phyloP scores from a whole-genome alignment of 495 filamentous ascomycete genomes.

The Penicillium simplicissimum region DNA sequence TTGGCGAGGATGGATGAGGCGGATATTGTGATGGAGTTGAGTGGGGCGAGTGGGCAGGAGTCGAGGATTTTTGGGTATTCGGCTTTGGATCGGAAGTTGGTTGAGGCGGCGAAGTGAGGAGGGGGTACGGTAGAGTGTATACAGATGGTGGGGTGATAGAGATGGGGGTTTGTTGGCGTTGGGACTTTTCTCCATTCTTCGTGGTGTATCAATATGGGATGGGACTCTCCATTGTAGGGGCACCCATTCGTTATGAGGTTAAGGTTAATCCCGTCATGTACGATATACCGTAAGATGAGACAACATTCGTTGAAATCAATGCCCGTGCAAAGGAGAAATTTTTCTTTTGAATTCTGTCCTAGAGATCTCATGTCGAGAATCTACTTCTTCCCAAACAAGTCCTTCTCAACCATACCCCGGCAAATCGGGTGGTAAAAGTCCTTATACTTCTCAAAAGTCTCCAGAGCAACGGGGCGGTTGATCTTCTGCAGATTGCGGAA shows the following conservation, averaged over 20 bases:
- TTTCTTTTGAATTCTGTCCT: not conserved
- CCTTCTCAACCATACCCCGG: constrained; percentile 77
- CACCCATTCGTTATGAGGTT: constrained; percentile 3
- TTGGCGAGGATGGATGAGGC: constrained; percentile 66
- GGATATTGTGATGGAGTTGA: constrained; percentile 43
- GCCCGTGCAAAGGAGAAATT: not conserved
- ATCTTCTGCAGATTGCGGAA: constrained; percentile 69
- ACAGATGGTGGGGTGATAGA: not conserved
- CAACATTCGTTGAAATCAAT: constrained; percentile 1
- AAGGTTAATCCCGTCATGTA: constrained; percentile 19
- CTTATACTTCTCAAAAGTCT: constrained; percentile 82
- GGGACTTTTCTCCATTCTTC: not conserved
- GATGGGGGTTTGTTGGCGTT: not conserved
- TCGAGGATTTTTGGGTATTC: constrained; percentile 40
- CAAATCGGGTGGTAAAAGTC: constrained; percentile 98
- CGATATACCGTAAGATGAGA: constrained; percentile 18
- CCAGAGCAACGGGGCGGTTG: constrained; percentile 70
- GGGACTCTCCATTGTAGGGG: not conserved
- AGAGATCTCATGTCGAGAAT: constrained; percentile 1
- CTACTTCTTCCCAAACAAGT: constrained; percentile 58
- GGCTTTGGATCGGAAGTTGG: constrained; percentile 37
- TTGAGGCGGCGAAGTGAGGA: constrained; percentile 28
- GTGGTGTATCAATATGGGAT: constrained; percentile 8
- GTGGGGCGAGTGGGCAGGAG: constrained; percentile 20
- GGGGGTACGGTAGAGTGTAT: not conserved